Base-by-base conservation (phyloP, 2,329 filamentous ascomycete species). In the Didymella arachidicola region DNA sequence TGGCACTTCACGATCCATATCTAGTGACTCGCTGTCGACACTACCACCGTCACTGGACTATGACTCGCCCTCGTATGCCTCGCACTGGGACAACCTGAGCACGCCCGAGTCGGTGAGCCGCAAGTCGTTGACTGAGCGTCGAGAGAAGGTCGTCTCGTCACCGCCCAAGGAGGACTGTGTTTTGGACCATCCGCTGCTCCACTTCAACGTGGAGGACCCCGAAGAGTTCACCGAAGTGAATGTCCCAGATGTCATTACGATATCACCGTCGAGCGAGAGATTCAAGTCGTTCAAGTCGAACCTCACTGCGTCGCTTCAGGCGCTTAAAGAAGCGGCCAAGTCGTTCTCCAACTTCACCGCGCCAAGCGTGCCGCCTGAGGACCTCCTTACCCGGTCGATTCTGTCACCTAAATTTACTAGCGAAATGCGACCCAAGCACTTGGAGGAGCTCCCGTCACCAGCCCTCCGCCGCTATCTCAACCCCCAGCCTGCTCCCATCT, bases 381-480 rank as follows among this genome's bases (percentile, higher is more conserved):
- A 87, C 61, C 83, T 86, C 56, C 81, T 88, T 39, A 86, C 85
- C 45, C 82, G 84, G 43, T 87, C 86, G 36, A 80, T 87, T 27
- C 79, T 88, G 38, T 82, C 83, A 47, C 85, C 85, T 8, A 80
- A 81, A 38, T 81, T 87, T 67, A 85, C 84, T 27, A 84, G 86
- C 63, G 86, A 89, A 70, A 82, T 86, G 69, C 81, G 86, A 16
- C 86, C 86, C 14, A 82, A 81, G 42, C 80, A 81, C 2, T 79
- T 83, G 62, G 76, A 81, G 56, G 82, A 81, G 22, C 78, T 83
- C 1, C 84, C 86, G 0, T 83, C 84, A 6, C 79, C 83, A 7
- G 85, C 83, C 18, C 77, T 88, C 27, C 80, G 86, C 41, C 81
- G 86, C 34, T 88, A 88, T 64, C 77, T 88, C 19, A 88, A 88